Base-by-base conservation (phyloP, 805 yeast species). In the Wickerhamomyces bovis region DNA sequence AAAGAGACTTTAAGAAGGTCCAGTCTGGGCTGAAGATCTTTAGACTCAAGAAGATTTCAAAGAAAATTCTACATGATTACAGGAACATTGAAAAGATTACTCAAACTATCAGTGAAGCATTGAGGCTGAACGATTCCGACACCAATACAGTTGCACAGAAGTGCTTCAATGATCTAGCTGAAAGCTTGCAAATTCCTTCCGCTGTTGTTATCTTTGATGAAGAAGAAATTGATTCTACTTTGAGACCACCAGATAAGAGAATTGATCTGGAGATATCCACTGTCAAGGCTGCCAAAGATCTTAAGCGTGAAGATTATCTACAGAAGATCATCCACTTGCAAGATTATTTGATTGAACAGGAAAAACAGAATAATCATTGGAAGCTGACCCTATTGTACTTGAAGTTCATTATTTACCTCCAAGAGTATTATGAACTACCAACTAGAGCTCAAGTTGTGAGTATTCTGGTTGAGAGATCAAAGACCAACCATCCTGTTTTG, bases 401-500 rank as follows among this genome's bases (percentile, higher is more conserved):
- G 39, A 72, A 74, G 8, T 62, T 81, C 21, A 63, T 84, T 41
- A 67, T 75, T 0, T 70, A 71, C 28, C 58, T 83, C 9, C 87
- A 84, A 55, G 66, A 72, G 1, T 78, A 74, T 50, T 61, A 72
- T 31, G 87, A 82, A 51, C 64, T 75, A 9, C 64, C 70, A 3
- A 62, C 75, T 0, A 68, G 70, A 43, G 57, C 63, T 4, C 68
- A 67, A 1, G 68, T 75, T 1, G 53, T 81, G 11, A 62, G 62
- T 30, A 55, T 75, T 2, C 64, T 85, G 28, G 69, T 76, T 9
- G 64, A 68, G 2, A 69, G 71, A 30, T 73, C 85, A 1, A 64
- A 71, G 13, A 72, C 76, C n/a, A 78, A 78, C 20, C 95, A 88
- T 61, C 96, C 96, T 0, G 65, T 74, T 2, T 65, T 87, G 40